Evolutionary conservation across 768 basidiomycete genomes (phyloP), one percentile per base, ranked within the genome.

Genomic region (Gloeostereum incarnatum): DNA sequence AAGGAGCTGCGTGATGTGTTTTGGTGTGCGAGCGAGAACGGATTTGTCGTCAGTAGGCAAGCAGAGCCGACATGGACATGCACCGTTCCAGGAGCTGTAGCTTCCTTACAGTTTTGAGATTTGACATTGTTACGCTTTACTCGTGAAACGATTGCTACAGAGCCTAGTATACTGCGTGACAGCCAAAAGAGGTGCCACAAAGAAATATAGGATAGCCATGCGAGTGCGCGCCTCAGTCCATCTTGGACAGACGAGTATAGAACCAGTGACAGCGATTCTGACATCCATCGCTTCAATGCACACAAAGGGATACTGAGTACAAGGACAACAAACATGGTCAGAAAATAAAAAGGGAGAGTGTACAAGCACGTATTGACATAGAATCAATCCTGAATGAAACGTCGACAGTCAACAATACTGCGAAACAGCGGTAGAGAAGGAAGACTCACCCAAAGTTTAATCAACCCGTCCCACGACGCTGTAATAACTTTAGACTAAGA

Each of bases 391-490:
- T 45, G 26, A 11, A 8, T 14, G 23, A 19, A 13, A 36, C 33
- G 27, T n/a, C n/a, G n/a, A n/a, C n/a, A 32, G 17, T 6, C 19
- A 26, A 16, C 13, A 19, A 13, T 22, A 14, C 20, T 19, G 19
- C 36, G 43, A 41, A 6, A 19, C 11, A 33, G n/a, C 7, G 17
- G 8, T 27, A 35, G 38, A 37, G 17, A 32, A 7, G 17, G 19
- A 19, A 22, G 16, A 69, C 82, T 48, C 56, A 88, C 91, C 92
- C 93, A 99, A 56, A 99, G 70, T 63, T 98, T 98, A 60, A 98
- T 97, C 47, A 92, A 65, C 9, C 93, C 93, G 55, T 99, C 96
- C 94, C 94, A 98, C 32, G 88, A 91, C 6, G 87, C 92, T 3
- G 96, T 99, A 38, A 99, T 75, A 5, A 99, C 80, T 66, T 98